Evolutionary conservation across 805 yeast species (phyloP), one percentile per base, ranked within the genome.

Genomic region (Saccharomycodes ludwigii): DNA sequence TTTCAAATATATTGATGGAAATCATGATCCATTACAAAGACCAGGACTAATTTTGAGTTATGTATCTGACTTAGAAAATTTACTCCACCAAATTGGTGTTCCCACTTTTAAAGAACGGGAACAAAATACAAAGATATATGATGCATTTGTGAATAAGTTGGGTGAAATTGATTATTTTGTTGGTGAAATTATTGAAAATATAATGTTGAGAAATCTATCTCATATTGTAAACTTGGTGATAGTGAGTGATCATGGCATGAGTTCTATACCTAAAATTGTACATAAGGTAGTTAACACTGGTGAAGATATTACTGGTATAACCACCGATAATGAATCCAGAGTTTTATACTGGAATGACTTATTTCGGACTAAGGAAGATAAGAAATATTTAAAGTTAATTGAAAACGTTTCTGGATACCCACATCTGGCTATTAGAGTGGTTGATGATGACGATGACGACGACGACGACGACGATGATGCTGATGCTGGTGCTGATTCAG

Each of bases 221-320:
- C 63, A 73, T 15, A 64, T 83, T 25, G 80, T 79, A 13, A 86
- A 88, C 49, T 55, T 86, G 14, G 56, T 88, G 0, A 58, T 86
- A 26, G 79, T 86, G 3, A 81, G 94, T 27, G 95, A 86, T 52
- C 95, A 85, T 50, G 95, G 95, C 8, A 85, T 84, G 94, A 77
- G 93, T 0, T 88, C 94, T 5, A 79, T 94, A 2, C 67, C 82
- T 1, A 68, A 74, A 40, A n/a, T n/a, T n/a, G n/a, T n/a, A n/a
- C n/a, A n/a, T n/a, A 70, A 74, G 9, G 58, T 94, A 37, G 51
- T 82, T 8, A 56, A 85, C 2, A 72, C 71, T 39, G 53, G 86
- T 38, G 95, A 84, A 50, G 91, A 84, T 40, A 38, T 82, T 12
- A 54, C 83, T 8, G 73, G 73, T 43, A 38, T 67, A 38, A 44